Conservation (phyloP, 78 protist genomes). For the Trichosphaerium sp. region DNA sequence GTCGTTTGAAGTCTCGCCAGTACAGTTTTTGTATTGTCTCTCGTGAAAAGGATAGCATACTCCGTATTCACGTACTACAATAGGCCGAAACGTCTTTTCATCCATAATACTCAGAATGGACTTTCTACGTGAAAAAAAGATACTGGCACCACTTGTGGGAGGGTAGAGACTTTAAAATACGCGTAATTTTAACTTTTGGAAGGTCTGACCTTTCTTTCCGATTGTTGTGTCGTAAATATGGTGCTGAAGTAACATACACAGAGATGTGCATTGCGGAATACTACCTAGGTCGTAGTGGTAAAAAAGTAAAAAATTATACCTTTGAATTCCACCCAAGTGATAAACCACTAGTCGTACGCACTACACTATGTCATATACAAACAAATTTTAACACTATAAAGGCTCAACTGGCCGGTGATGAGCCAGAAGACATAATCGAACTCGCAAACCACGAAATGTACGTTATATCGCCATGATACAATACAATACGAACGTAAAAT, state of each 20-base stretch:
- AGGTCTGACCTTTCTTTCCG: slow-evolving; percentile 53
- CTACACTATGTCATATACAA: background rate
- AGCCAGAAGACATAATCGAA: background rate
- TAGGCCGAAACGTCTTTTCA: too few species aligned
- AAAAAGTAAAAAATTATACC: background rate
- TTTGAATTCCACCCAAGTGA: background rate
- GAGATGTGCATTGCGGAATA: slow-evolving; percentile 1
- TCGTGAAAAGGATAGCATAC: too few species aligned
- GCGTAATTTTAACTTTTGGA: too few species aligned
- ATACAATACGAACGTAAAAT: background rate
- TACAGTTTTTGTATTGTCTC: too few species aligned
- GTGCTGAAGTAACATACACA: background rate
- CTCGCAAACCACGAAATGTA: background rate
- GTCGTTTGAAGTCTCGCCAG: too few species aligned
- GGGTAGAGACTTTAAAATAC: too few species aligned
- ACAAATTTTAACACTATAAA: background rate
- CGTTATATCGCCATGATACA: background rate
- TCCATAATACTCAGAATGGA: too few species aligned
- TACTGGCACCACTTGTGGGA: too few species aligned
- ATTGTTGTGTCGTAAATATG: slow-evolving; percentile 9
- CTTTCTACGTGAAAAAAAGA: too few species aligned
- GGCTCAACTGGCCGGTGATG: background rate
- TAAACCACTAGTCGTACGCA: background rate
- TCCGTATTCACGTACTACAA: too few species aligned
- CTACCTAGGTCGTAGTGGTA: background rate